Evolutionary conservation across 2,329 filamentous ascomycete species (phyloP), one percentile per base, ranked within the genome.

Genomic region (Claviceps sp.): DNA sequence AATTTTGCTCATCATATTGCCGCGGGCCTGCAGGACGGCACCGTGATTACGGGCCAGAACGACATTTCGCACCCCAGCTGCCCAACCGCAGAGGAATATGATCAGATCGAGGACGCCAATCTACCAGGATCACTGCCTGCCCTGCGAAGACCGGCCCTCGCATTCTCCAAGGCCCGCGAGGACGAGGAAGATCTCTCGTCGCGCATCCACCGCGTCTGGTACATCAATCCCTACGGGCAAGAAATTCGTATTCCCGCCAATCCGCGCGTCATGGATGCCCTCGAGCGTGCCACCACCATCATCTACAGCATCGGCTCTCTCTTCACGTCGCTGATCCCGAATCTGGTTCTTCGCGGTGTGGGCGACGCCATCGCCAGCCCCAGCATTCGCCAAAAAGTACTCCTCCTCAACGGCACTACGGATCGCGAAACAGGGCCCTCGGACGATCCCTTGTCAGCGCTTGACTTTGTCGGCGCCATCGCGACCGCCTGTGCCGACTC

Each of bases 161-260:
- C 75, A 4, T 94, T 95, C 64, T 85, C 78, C 62, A 97, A 97
- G 69, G 22, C 42, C 11, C 42, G 11, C 4, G 84, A 89, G 7
- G 19, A 24, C 4, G 84, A 89, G 56, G 81, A 87, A 55, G 87
- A 91, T 51, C 73, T 97, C 1, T 78, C 87, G 0, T 77, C 85
- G 0, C 77, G 87, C 30, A 95, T 97, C 59, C 75, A 83, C 51
- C 73, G 90, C 2, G 76, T 97, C 37, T 97, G 89, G 89, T 97
- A 97, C 71, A 97, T 97, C 70, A 97, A 96, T 62, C 91, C 91
- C 0, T 97, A 96, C 65, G 91, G 91, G n/a, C 89, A 96, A 64
- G 90, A 96, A 67, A 96, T 97, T 58, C 81, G 84, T 17, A 87
- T 90, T 0, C 78, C 83, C 0, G 86, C 89, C 2, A 97, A 95